phyloP scores from a whole-genome alignment of 2,329 filamentous ascomycete species.

The Paecilomyces variotii region DNA sequence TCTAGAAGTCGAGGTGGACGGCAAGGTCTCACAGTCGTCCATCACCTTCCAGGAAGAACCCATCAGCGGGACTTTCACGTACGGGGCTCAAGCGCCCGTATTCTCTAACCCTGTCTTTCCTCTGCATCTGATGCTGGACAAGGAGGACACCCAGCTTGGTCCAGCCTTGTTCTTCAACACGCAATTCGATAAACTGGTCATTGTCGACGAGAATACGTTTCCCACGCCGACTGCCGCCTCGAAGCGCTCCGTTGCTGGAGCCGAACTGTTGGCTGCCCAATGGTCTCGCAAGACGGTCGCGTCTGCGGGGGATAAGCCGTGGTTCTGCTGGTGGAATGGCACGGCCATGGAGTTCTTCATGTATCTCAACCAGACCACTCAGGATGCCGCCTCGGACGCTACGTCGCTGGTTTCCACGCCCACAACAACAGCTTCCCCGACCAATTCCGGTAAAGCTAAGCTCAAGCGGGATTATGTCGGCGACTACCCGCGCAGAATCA shows the following conservation, averaged over 20 bases:
- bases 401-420: slow-evolving; percentile 7
- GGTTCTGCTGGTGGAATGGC: slow-evolving; percentile 63
- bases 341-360: slow-evolving; percentile 61
- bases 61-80: slow-evolving; percentile 39
- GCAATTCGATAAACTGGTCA: slow-evolving; percentile 57
- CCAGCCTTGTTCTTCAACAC: slow-evolving; percentile 58
- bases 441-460: slow-evolving; percentile 11
- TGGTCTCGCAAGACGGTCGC: slow-evolving; percentile 34
- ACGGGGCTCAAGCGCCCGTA: slow-evolving; percentile 55
- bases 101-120: slow-evolving; percentile 34
- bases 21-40: slow-evolving; percentile 16
- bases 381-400: slow-evolving; percentile 12
- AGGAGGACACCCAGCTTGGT: slow-evolving; percentile 47
- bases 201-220: slow-evolving; percentile 37
- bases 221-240: slow-evolving; percentile 15
- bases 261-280: slow-evolving; percentile 15
- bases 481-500: slow-evolving; percentile 51
- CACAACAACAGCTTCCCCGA: slow-evolving; percentile 8
- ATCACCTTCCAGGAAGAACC: slow-evolving; percentile 33
- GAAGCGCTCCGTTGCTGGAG: slow-evolving; percentile 21
- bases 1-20: slow-evolving; percentile 26
- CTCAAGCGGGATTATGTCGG: slow-evolving; percentile 8
- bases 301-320: slow-evolving; percentile 52
- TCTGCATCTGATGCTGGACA: slow-evolving; percentile 50
- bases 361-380: slow-evolving; percentile 49